Conservation (phyloP, 371 early-diverging fungal species). For the Parasitella parasitica region DNA sequence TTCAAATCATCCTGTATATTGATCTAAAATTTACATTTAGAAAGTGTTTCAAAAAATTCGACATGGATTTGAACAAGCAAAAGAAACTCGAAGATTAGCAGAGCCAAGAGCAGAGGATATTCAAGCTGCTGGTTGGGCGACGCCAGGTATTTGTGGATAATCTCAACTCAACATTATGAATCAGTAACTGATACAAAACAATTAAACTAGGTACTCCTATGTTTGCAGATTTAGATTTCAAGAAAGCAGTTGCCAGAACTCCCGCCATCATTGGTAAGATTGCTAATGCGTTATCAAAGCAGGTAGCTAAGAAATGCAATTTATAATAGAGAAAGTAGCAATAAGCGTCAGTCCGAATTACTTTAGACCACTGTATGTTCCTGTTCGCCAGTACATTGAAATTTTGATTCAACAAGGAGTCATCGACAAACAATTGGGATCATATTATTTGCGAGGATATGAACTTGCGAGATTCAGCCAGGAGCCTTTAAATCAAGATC, state of each 20-base stretch:
- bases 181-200: not conserved
- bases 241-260: slow-evolving; percentile 64
- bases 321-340: slow-evolving; percentile 55
- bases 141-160: slow-evolving; percentile 50
- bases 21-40: slow-evolving; percentile 26
- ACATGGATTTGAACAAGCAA: slow-evolving; percentile 53
- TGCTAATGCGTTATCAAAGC: not conserved
- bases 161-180: too few relatives aligned
- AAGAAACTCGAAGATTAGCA: slow-evolving; percentile 47
- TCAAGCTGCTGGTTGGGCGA: slow-evolving; percentile 62
- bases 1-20: not conserved
- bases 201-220: slow-evolving; percentile 30
- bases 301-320: not conserved
- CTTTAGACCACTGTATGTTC: slow-evolving; percentile 49
- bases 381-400: slow-evolving; percentile 60
- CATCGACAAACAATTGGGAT: slow-evolving; percentile 47
- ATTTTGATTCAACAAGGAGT: slow-evolving; percentile 49
- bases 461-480: slow-evolving; percentile 58
- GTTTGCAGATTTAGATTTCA: slow-evolving; percentile 61
- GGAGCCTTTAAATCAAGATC: slow-evolving; percentile 31
- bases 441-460: slow-evolving; percentile 56
- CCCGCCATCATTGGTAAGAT: slow-evolving; percentile 59
- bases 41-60: slow-evolving; percentile 59
- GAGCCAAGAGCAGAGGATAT: slow-evolving; percentile 61
- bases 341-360: slow-evolving; percentile 40